These are phyloP conservation scores for Cladosporium sphaerospermum DNA, from an alignment of 2,329 filamentous ascomycete species.

Conservation along the genomic window DNA sequence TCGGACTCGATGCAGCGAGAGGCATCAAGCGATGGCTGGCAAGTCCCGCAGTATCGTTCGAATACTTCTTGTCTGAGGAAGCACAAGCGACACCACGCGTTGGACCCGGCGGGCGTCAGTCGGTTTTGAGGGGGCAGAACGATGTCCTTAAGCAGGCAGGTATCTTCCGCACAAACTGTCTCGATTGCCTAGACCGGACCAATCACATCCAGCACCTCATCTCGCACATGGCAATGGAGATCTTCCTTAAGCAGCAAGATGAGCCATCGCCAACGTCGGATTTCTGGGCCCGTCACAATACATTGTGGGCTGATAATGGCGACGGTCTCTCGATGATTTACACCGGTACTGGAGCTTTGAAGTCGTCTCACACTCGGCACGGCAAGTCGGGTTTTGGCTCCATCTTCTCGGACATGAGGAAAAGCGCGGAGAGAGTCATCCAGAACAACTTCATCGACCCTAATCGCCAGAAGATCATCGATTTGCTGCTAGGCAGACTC, in stretches of 20 bases:
- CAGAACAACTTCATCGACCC: conserved; percentile 98
- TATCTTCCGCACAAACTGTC: conserved; percentile 91
- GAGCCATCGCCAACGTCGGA: conserved; percentile 62
- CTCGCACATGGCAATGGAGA: conserved; percentile 84
- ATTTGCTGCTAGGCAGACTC: conserved; percentile 82
- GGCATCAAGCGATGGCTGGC: conserved; percentile 75
- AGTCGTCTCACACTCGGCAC: conserved; percentile 87
- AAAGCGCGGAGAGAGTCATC: conserved; percentile 88
- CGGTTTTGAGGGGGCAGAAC: conserved; percentile 27
- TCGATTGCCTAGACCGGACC: conserved; percentile 92
- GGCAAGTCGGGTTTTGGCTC: conserved; percentile 95
- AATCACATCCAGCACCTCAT: conserved; percentile 95
- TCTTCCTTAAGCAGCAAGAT: conserved; percentile 68
- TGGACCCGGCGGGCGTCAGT: conserved; percentile 32
- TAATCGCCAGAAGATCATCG: conserved; percentile 85
- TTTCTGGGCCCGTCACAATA: conserved; percentile 88
- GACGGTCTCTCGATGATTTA: conserved; percentile 93
- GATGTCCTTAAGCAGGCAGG: conserved; percentile 81
- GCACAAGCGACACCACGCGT: conserved; percentile 46
- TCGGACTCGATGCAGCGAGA: conserved; percentile 86
- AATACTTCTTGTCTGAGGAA: conserved; percentile 82
- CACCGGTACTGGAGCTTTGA: conserved; percentile 89
- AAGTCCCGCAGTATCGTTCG: conserved; percentile 75
- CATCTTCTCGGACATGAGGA: conserved; percentile 88
- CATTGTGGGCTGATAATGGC: conserved; percentile 94